These are phyloP conservation scores for Eremothecium gossypii DNA, from an alignment of 1,139 yeast species.

Conservation along the genomic window DNA sequence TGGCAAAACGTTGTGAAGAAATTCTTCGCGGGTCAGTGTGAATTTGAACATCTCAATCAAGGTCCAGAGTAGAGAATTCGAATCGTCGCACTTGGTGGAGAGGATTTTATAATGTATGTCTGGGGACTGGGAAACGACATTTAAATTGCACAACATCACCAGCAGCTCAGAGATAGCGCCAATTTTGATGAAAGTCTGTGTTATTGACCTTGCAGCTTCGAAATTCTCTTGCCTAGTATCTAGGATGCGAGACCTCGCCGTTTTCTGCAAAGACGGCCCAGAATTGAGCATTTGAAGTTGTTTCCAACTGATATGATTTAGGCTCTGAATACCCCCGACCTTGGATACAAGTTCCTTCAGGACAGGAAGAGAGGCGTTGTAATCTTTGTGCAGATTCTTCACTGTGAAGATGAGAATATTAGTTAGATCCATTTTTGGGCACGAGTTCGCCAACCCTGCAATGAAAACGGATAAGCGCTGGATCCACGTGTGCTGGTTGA, in stretches of 20 bases:
- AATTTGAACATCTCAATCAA: conserved; percentile 51
- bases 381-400: conserved; percentile 56
- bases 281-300: conserved; percentile 65
- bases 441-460: conserved; percentile 51
- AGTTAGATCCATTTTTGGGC: conserved; percentile 43
- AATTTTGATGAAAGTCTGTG: conserved; percentile 39
- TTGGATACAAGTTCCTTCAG: conserved; percentile 58
- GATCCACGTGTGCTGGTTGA: conserved; percentile 78
- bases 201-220: conserved; percentile 45
- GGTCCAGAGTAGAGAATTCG: conserved; percentile 54
- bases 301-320: conserved; percentile 27
- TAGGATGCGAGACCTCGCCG: conserved; percentile 54
- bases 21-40: conserved; percentile 35
- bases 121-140: conserved; percentile 35
- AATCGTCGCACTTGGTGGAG: conserved; percentile 64
- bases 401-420: conserved; percentile 54
- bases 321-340: conserved; percentile 76
- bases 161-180: conserved; percentile 54
- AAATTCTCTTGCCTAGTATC: conserved; percentile 45
- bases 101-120: conserved; percentile 61
- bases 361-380: conserved; percentile 56
- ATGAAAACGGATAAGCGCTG: conserved; percentile 62
- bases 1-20: conserved; percentile 36
- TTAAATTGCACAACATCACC: conserved; percentile 49
- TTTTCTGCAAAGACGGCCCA: conserved; percentile 47